A percentile compares a stretch with the other conserved stretches of the same genome.
Evolutionary conservation across 768 basidiomycete genomes (phyloP).

Genomic region (Termitomyces sp.): DNA sequence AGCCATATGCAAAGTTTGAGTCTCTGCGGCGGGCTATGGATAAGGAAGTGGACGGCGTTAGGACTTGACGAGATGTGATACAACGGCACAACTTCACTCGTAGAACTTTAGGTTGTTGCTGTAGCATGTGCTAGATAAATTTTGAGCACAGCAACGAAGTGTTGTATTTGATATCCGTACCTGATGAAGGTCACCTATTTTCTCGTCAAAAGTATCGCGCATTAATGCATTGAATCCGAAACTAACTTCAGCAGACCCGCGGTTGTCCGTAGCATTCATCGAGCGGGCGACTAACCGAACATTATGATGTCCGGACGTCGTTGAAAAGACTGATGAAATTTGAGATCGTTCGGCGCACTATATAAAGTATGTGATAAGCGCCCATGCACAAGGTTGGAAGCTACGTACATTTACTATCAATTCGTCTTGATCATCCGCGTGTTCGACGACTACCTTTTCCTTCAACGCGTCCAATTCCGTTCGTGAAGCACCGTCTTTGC

Average conservation of each 20-base stretch:
- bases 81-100: neutral
- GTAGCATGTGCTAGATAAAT: neutral
- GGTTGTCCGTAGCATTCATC: neutral
- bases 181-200: neutral
- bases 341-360: neutral
- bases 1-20: neutral
- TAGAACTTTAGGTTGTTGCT: neutral
- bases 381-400: neutral
- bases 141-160: neutral
- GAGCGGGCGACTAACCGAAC: neutral
- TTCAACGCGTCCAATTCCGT: constrained; percentile 4
- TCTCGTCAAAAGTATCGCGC: neutral
- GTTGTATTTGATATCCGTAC: neutral
- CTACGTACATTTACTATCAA: neutral
- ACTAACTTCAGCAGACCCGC: neutral
- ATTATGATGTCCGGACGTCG: neutral
- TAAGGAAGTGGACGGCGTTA: neutral
- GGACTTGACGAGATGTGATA: neutral
- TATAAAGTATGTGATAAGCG: neutral
- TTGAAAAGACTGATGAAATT: neutral
- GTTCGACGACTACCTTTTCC: neutral
- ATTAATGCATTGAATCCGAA: neutral
- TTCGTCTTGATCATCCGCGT: neutral
- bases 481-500: neutral
- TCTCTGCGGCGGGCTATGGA: neutral